A percentile compares a stretch with the other conserved stretches of the same genome.
These are phyloP conservation scores for Saitozyma podzolica DNA, from an alignment of 768 basidiomycete species.

Conservation along the genomic window DNA sequence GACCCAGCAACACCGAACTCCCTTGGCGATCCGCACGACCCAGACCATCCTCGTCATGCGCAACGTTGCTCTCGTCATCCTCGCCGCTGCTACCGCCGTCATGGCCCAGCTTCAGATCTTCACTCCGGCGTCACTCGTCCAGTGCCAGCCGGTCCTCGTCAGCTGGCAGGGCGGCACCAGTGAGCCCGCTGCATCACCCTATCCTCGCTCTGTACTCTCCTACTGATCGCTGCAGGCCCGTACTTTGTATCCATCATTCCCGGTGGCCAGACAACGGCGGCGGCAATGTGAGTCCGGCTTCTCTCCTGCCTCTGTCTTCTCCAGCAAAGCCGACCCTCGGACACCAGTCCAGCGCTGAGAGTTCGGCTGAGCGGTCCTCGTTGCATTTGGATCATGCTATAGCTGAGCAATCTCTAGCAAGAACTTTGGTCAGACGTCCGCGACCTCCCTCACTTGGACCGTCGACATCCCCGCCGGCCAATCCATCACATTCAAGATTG, in stretches of 20 bases:
- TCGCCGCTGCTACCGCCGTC: slow-evolving; percentile 23
- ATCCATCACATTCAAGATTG: slow-evolving; percentile 61
- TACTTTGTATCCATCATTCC: slow-evolving; percentile 43
- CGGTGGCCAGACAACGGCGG: slow-evolving; percentile 36
- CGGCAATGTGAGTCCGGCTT: slow-evolving; percentile 26
- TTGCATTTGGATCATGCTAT: neutral
- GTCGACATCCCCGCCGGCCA: slow-evolving; percentile 50
- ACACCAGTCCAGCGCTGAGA: neutral
- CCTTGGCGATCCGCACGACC: neutral
- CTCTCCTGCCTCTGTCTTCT: neutral
- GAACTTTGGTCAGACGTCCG: slow-evolving; percentile 30
- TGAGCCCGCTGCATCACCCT: slow-evolving; percentile 4
- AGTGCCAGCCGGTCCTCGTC: slow-evolving; percentile 37
- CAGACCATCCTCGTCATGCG: slow-evolving; percentile 10
- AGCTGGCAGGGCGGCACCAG: slow-evolving; percentile 33
- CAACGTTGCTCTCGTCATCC: slow-evolving; percentile 25
- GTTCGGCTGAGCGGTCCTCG: no score
- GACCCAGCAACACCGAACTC: slow-evolving; percentile 1
- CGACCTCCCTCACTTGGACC: slow-evolving; percentile 38
- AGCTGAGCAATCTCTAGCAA: slow-evolving; percentile 9
- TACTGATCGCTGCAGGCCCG: slow-evolving; percentile 18
- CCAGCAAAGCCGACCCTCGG: neutral
- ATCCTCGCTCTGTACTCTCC: neutral
- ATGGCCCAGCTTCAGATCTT: slow-evolving; percentile 34
- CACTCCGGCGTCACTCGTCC: slow-evolving; percentile 37